Base-by-base conservation (phyloP, 108 stramenopile species). In the Schizochytrium sp. region DNA sequence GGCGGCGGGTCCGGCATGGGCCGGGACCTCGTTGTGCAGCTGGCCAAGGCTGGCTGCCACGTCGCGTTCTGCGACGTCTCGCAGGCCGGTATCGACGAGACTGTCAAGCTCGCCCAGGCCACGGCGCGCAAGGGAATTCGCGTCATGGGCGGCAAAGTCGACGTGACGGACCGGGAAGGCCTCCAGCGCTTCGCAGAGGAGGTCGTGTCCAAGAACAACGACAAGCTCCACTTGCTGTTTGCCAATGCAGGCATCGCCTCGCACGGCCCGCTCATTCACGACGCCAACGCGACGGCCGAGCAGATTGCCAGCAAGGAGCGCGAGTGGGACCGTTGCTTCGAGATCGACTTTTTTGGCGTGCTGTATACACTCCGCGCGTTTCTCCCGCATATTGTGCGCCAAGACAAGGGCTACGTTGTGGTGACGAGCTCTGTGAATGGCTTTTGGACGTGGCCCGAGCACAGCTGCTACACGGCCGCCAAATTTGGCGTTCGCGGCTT, bases 381-480 rank as follows among this genome's bases (percentile, higher is more conserved):
- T 83, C 23, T 83, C 10, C 76, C 76, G 51, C 76, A 83, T 45
- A 83, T 83, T 23, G 51, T 83, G 48, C 19, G 28, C 2, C 76
- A 83, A 45, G 76, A 83, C 19, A 23, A 83, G 51, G 76, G 76
- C 51, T 83, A 53, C 51, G 76, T 83, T 16, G 51, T 83, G 23
- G 25, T 53, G 23, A 83, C 76, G n/a, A 53, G 48, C 48, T 83
- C 76, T 34, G 48, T 83, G 51, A 83, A 83, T 23, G 76, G 76
- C 6, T 53, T 83, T 45, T 83, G 76, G 76, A 83, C 76, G 51
- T 83, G 76, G 76, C 76, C 76, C 51, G 76, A 83, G 25, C 76
- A 83, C 28, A 28, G 76, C 45, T 83, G 76, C 76, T 83, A 83
- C 28, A 83, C 76, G 25, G 45, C 76, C 19, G 76, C 76, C n/a